Evolutionary conservation across 768 basidiomycete species (phyloP), one percentile per base, ranked within the genome.

Genomic region (Fomitopsis serialis): DNA sequence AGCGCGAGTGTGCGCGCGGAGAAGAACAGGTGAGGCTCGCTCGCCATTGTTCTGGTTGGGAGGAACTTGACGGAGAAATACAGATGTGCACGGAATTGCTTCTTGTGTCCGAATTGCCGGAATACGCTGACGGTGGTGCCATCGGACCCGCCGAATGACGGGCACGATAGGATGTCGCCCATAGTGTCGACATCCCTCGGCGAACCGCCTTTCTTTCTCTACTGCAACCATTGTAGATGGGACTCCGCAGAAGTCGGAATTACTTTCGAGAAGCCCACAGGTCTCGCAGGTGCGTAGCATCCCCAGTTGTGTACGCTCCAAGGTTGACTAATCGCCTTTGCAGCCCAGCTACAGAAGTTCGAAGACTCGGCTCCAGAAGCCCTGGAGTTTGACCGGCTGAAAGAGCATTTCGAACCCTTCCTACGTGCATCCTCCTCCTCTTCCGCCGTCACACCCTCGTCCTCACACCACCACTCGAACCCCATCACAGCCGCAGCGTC

Each of bases 81-180:
- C 66, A 98, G 97, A 80, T 99, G 97, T 69, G 94, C 96, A 17
- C 81, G 97, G 52, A 98, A 97, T 64, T 99, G 97, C 74, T 98
- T 98, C 72, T 81, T 89, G 71, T 99, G 97, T 66, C 97, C 97
- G 3, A 84, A 82, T 64, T 99, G 97, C 70, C 79, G 82, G 45
- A 92, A 96, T 63, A 92, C 93, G 4, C 77, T 98, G 3, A 84
- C 88, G 17, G 87, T 95, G 7, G 92, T 95, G n/a, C 84, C 92
- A 12, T 92, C 92, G 2, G 92, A 97, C 67, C 89, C 74, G 22
- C 80, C 79, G 48, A 87, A 87, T 54, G 63, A 76, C 25, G 77
- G 78, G 24, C 82, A 86, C 57, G 76, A 77, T 35, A 75, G 80
- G 48, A 67, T 79, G 45, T 63, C 63, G 3, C 61, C 79, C n/a